Evolutionary conservation across 2,329 filamentous ascomycete species (phyloP).

Genomic region (Nigrospora sphaerica): DNA sequence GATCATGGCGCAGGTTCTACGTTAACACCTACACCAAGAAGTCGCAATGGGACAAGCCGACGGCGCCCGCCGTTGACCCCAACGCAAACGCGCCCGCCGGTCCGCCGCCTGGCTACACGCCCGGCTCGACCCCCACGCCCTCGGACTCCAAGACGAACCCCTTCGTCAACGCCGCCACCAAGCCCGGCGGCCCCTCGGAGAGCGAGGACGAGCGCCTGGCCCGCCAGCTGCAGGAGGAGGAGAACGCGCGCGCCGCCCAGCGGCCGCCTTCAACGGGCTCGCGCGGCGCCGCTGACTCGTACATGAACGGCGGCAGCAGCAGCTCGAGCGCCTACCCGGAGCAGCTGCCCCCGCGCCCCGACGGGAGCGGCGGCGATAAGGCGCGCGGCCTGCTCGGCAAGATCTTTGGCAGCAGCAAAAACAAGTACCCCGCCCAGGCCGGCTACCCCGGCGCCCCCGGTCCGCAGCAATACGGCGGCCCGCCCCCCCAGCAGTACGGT

Average conservation of each 20-base stretch:
- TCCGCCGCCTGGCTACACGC: conserved; percentile 61
- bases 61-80: conserved; percentile 54
- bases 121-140: conserved; percentile 34
- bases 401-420: conserved; percentile 21
- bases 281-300: conserved; percentile 23
- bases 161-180: conserved; percentile 41
- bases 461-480: conserved; percentile 25
- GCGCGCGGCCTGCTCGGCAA: conserved; percentile 20
- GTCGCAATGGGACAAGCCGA: conserved; percentile 86
- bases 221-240: conserved; percentile 73
- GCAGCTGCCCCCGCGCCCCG: conserved; percentile 34
- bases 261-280: neutral
- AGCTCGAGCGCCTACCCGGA: conserved; percentile 23
- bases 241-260: conserved; percentile 54
- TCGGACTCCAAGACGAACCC: conserved; percentile 64
- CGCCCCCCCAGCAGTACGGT: conserved; percentile 21
- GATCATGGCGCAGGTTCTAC: conserved; percentile 60
- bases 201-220: conserved; percentile 45
- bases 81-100: conserved; percentile 41
- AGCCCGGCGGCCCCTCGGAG: conserved; percentile 6
- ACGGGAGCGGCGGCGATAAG: conserved; percentile 1
- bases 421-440: conserved; percentile 16
- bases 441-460: conserved; percentile 18
- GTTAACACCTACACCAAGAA: conserved; percentile 82
- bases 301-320: conserved; percentile 18